Conservation (phyloP, 2,329 filamentous ascomycete species). For the Aspergillus glaucus region DNA sequence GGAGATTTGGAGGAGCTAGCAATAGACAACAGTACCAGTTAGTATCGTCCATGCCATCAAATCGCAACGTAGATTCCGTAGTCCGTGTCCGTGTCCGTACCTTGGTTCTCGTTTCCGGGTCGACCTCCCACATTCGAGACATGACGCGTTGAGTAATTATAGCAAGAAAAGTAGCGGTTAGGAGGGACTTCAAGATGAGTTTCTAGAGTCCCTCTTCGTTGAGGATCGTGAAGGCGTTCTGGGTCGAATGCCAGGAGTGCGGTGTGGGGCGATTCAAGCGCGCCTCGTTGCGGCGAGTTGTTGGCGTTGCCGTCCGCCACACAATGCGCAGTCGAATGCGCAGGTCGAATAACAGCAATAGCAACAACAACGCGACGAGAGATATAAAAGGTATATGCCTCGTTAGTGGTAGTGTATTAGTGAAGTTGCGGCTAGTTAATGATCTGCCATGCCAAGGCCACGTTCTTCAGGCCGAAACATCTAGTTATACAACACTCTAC, state of each 20-base stretch:
- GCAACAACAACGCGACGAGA: no score
- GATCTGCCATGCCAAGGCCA: neutral
- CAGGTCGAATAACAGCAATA: no score
- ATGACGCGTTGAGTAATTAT: conserved; percentile 14
- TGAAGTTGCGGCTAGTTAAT: neutral
- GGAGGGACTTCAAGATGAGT: neutral
- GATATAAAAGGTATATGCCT: no score
- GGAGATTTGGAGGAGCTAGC: conserved; percentile 80
- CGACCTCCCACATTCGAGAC: conserved; percentile 95
- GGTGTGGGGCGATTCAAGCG: neutral
- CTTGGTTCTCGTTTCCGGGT: conserved; percentile 94
- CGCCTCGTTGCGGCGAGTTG: no score
- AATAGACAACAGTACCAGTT: conserved; percentile 5
- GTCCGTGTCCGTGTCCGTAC: conserved; percentile 42
- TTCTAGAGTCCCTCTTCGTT: no score
- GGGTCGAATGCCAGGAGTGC: neutral
- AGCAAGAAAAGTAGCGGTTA: conserved; percentile 4
- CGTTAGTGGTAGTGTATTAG: neutral
- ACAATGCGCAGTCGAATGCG: no score
- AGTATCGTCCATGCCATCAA: conserved; percentile 3
- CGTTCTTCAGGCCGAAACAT: neutral
- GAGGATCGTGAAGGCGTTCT: no score
- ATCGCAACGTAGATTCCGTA: neutral
- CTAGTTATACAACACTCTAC: neutral
- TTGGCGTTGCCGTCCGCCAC: no score